phyloP scores from a whole-genome alignment of 345 rosid species.

The Lepidium didymum region DNA sequence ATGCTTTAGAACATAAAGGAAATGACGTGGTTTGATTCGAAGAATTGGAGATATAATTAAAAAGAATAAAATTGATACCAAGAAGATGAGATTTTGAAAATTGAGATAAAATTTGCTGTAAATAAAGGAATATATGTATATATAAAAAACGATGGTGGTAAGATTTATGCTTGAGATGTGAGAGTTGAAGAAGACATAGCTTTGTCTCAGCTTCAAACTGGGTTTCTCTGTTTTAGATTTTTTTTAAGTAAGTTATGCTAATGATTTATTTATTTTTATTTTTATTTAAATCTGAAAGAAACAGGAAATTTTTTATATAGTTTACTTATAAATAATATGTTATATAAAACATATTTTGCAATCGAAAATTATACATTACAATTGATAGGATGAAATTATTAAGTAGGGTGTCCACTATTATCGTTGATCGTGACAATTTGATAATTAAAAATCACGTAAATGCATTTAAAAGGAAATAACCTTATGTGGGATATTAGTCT shows the following conservation, averaged over 20 bases:
- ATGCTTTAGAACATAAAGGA: background rate
- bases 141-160: background rate
- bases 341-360: too few species aligned
- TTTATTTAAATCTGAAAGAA: background rate
- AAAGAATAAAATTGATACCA: conserved; percentile 25
- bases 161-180: conserved; percentile 25
- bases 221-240: conserved; percentile 31
- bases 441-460: background rate
- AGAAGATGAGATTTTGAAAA: background rate
- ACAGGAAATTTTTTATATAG: background rate
- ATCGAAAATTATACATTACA: background rate
- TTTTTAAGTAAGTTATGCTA: background rate
- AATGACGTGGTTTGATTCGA: conserved; percentile 16
- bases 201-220: conserved; percentile 39
- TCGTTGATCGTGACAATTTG: background rate
- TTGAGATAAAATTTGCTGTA: background rate
- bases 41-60: conserved; percentile 2
- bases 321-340: too few species aligned
- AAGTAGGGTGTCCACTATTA: background rate
- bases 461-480: background rate
- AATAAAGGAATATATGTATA: background rate
- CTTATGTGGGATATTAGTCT: too few species aligned
- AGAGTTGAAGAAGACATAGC: conserved; percentile 35
- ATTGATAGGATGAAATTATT: background rate
- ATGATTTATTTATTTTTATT: background rate